Base-by-base conservation (phyloP, 495 filamentous ascomycete genomes). In the Delitschia confertaspora region DNA sequence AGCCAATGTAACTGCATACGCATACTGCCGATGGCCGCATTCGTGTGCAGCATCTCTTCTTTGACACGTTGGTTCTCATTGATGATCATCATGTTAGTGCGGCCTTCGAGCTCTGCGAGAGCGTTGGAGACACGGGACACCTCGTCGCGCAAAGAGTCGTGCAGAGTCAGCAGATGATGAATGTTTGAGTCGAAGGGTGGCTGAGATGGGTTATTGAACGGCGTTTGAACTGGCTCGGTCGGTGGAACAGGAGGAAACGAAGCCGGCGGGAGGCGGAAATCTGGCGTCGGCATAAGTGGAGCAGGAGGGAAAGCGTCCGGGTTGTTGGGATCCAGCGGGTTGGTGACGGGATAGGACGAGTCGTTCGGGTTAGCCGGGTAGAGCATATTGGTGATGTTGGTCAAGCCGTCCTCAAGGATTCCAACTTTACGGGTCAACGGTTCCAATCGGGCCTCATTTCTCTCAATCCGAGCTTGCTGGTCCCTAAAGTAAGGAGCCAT, bases 1-100 rank as follows among this genome's bases (percentile, higher is more conserved):
- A 84, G 69, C 78, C 80, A 83, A 40, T 82, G 78, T 10, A 85
- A 63, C 51, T 84, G 80, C 69, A 79, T 73, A 25, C 78, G 69
- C 27, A 83, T 69, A 19, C 68, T 69, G 47, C 68, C 71, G 33
- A 84, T 67, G 11, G 76, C 78, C 4, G 80, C 78, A 41, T 77
- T 79, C 0, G 75, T 75, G 41, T 79, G 75, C 1, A 76, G 70
- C 62, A 82, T 71, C 44, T 84, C 79, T 51, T 84, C 80, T 42
- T 81, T 77, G 34, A 72, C 68, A 5, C 78, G 73, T 21, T 83
- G 65, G 27, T 66, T 76, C 59, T 83, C 80, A 56, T 79, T 83
- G 66, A 84, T 72, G 37, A 78, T 66, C 41, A 78, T 69, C 78
- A 83, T 79, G 56, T 69, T 79, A 20, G 76, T 73, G 17, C 76